Evolutionary conservation across 371 early-diverging fungal genomes (phyloP).

Genomic region (Rhizopus sp.): DNA sequence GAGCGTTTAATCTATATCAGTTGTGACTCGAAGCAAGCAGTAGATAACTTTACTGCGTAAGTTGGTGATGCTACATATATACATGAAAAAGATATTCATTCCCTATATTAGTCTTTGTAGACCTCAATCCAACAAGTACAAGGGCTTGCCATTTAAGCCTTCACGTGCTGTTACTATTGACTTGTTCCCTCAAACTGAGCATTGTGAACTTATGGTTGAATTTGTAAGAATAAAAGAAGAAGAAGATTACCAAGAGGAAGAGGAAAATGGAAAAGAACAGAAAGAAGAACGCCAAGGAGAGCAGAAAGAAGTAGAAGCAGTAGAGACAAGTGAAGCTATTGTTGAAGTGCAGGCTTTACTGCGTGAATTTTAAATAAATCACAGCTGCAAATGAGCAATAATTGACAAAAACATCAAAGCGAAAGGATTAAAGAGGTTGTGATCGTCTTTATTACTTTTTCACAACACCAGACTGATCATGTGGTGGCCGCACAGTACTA

Average conservation of each 20-base stretch:
- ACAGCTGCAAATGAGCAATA: too few species aligned
- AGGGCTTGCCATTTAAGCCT: constrained; percentile 64
- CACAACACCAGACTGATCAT: too few species aligned
- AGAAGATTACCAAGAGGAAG: not conserved
- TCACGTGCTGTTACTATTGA: constrained; percentile 69
- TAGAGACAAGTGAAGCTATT: not conserved
- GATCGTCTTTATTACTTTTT: too few species aligned
- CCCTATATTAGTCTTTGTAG: constrained; percentile 45
- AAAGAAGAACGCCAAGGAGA: not conserved
- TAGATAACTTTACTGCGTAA: constrained; percentile 73
- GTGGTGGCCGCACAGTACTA: too few species aligned
- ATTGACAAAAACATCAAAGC: too few species aligned
- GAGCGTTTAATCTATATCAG: constrained; percentile 71
- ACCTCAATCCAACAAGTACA: constrained; percentile 63
- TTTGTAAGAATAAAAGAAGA: constrained; percentile 39
- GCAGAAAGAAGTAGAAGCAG: not conserved
- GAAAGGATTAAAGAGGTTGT: too few species aligned
- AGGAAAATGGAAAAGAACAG: not conserved
- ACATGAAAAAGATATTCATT: constrained; percentile 6
- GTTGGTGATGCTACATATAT: constrained; percentile 9
- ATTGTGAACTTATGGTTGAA: constrained; percentile 75
- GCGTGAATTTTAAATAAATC: too few species aligned
- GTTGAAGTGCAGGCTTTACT: not conserved
- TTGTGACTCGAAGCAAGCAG: constrained; percentile 70
- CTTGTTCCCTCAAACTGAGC: constrained; percentile 80